phyloP scores from a whole-genome alignment of 257 asterid species.

The Thymus mandschuricus region DNA sequence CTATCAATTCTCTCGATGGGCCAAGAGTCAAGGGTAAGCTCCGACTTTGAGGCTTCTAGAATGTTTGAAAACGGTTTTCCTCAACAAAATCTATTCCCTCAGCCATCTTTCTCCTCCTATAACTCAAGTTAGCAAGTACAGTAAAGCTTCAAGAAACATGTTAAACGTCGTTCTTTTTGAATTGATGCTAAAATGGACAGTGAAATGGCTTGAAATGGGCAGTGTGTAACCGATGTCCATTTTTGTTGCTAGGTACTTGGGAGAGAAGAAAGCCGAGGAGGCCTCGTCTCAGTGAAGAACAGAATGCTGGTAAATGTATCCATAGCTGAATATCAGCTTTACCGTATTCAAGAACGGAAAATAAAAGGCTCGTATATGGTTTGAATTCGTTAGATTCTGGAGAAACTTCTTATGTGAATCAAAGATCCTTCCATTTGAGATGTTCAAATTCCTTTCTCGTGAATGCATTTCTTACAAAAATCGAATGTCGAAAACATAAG shows the following conservation, averaged over 20 bases:
- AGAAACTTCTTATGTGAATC: background rate
- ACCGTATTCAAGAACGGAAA: background rate
- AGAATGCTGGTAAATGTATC: too few species aligned
- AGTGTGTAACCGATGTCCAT: background rate
- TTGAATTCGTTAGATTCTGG: too few species aligned
- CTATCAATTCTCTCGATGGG: conserved; percentile 89
- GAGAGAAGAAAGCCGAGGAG: conserved; percentile 32
- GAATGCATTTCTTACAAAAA: background rate
- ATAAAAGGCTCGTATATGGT: background rate
- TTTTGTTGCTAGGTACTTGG: conserved; percentile 36
- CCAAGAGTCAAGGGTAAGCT: conserved; percentile 86
- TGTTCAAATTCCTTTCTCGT: background rate
- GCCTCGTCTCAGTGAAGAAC: conserved; percentile 32
- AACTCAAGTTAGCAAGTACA: background rate
- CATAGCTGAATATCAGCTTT: background rate
- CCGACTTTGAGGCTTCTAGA: background rate
- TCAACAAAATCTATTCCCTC: background rate
- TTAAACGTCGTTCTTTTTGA: background rate
- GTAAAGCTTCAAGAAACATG: background rate
- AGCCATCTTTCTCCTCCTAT: background rate
- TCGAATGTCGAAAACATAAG: too few species aligned
- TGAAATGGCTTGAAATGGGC: background rate
- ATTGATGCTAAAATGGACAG: background rate
- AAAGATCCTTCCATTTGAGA: background rate
- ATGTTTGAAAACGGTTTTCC: background rate